These are phyloP conservation scores for Populus tremula DNA, from an alignment of 345 rosid genomes.

Conservation along the genomic window DNA sequence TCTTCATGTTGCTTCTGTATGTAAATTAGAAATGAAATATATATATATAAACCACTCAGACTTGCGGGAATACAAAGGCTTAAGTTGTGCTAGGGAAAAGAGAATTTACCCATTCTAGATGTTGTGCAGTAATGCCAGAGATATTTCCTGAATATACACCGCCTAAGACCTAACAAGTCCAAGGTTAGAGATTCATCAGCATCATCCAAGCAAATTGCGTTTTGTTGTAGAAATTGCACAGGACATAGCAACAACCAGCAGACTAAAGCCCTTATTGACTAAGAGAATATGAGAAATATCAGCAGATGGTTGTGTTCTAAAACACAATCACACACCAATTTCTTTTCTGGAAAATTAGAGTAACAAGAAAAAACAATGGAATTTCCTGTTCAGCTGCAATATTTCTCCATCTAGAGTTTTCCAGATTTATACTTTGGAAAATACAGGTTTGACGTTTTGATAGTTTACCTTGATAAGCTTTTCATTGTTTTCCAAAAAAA, in stretches of 20 bases:
- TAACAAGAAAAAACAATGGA: too few relatives aligned
- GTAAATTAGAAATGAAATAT: background rate
- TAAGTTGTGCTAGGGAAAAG: background rate
- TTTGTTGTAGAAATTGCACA: background rate
- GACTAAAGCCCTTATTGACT: slow-evolving; percentile 7
- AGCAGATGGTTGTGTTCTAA: too few relatives aligned
- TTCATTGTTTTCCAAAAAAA: too few relatives aligned
- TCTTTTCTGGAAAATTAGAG: too few relatives aligned
- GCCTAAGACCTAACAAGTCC: slow-evolving; percentile 68
- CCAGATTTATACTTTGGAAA: too few relatives aligned
- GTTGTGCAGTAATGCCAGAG: slow-evolving; percentile 89
- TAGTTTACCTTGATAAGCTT: too few relatives aligned
- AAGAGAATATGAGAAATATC: too few relatives aligned
- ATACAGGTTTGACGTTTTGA: too few relatives aligned
- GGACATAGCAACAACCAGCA: background rate
- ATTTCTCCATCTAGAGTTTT: too few relatives aligned
- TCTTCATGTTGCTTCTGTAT: background rate
- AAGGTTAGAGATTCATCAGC: slow-evolving; percentile 17
- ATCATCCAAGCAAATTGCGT: background rate
- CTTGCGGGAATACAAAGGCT: background rate
- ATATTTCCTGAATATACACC: slow-evolving; percentile 76
- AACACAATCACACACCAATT: too few relatives aligned
- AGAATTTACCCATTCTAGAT: slow-evolving; percentile 81
- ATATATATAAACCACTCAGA: background rate
- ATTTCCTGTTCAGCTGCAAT: too few relatives aligned